Evolutionary conservation across 225 moss, liverwort and hornwort genomes (phyloP), one percentile per base, ranked within the genome.

Genomic region (Pleurozium schreberi): DNA sequence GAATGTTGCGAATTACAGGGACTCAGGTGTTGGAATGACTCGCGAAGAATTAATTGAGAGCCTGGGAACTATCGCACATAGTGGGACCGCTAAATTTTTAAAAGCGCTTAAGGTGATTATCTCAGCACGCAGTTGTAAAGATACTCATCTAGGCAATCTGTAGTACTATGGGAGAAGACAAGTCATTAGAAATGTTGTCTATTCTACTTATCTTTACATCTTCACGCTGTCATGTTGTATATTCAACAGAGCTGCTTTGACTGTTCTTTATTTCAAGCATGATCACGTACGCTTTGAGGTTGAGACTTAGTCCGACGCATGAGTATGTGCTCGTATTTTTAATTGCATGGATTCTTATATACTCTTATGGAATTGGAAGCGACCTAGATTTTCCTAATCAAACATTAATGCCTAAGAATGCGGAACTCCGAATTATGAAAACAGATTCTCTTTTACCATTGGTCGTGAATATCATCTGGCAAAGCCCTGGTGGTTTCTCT

Each of bases 31-130:
- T 77, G 99, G 99, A 81, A 99, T 99, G 99, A 99, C 96, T 43
- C 92, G 95, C 71, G 97, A 97, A 73, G 99, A 99, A 87, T 88
- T 99, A 71, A 93, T 96, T 84, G 93, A 94, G 85, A 99, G 96
- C 89, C 70, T 99, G 61, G 99, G 99, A 88, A 99, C 97, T 59
- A 99, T 99, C 53, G 99, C 99, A 34, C 97, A 99, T 69, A 99
- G 99, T 95, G 97, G 99, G 52, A 99, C 99, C 15, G 99, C 97
- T 50, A 99, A 96, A 80, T 99, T 99, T 87, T 87, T 99, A 50
- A 96, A 97, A 84, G 94, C 96, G 49, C 69, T 99, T 8, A 99
- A 99, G 97, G 99, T 95, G 82, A 78, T 81, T 42, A 64, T 90
- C 86, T 57, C 30, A 71, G 40, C 34, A 28, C 34, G 67, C 38